phyloP scores from a whole-genome alignment of 306 rosid species.

The Trifolium pratense region DNA sequence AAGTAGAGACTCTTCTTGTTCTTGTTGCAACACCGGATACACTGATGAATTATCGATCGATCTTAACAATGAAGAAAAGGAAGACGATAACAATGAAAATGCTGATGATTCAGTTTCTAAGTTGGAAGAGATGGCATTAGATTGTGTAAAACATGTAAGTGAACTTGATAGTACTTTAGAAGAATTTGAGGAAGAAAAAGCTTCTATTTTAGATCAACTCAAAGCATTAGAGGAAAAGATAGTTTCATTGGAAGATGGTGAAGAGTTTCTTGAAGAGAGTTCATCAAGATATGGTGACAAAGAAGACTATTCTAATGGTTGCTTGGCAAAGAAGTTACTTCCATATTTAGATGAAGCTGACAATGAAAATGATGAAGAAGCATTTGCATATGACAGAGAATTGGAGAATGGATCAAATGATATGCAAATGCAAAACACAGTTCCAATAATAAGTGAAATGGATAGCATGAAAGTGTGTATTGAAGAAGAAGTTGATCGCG shows the following conservation, averaged over 20 bases:
- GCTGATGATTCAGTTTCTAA: constrained; percentile 45
- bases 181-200: constrained; percentile 76
- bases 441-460: constrained; percentile 35
- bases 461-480: constrained; percentile 51
- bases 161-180: constrained; percentile 65
- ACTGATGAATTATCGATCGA: constrained; percentile 67
- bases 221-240: constrained; percentile 76
- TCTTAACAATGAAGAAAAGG: constrained; percentile 53
- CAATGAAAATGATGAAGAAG: constrained; percentile 49
- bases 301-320: constrained; percentile 51
- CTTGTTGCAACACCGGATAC: constrained; percentile 57
- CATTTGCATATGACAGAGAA: constrained; percentile 33
- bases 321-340: constrained; percentile 70
- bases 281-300: neutral
- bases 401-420: constrained; percentile 44
- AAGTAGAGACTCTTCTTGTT: constrained; percentile 64
- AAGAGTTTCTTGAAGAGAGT: constrained; percentile 46
- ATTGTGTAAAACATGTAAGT: constrained; percentile 61
- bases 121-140: constrained; percentile 73
- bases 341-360: constrained; percentile 70
- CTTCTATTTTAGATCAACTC: constrained; percentile 73
- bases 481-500: constrained; percentile 80
- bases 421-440: constrained; percentile 44
- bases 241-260: constrained; percentile 54
- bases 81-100: constrained; percentile 46